Base-by-base conservation (phyloP, 176 grass and related monocot species). In the Aegilops longissima region DNA sequence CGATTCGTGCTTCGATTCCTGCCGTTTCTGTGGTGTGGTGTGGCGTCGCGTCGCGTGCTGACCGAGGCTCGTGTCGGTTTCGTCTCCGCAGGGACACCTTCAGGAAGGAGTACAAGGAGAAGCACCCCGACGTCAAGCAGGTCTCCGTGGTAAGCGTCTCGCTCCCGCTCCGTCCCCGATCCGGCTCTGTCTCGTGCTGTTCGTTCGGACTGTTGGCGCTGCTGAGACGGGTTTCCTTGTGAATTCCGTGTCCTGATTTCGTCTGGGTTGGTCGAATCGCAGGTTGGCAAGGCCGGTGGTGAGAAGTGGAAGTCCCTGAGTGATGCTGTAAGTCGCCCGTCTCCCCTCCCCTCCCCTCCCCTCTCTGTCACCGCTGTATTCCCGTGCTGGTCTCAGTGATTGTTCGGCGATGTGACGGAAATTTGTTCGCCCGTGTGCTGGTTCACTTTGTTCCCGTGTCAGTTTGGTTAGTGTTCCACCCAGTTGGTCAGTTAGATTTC, bases 231-330 rank as follows among this genome's bases (percentile, higher is more conserved):
- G 13, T 27, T 16, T 29, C 0, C 0, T 24, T 20, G 1, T 12
- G 34, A 0, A 39, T 10, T 69, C 2, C 1, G 29, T 4, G 16
- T 77, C 21, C 86, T 88, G 40, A 91, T 73, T 23, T 76, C 3
- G 66, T 6, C 34, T 34, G 66, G 42, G 44, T 24, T 27, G 6
- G 51, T 1, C 44, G 78, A 27, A 56, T 73, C 61, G 73, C 70
- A 97, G 97, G 56, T 99, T 73, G 97, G 94, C 74, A 99, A 99
- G 86, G 97, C 97, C 54, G 92, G 97, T 2, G 97, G 97, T 76
- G 90, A 93, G 29, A 97, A 90, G 90, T 99, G 97, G 97, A 99
- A 94, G 92, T 81, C 97, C 39, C 21, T 99, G 83, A 85, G 92
- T 12, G 94, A 99, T 44, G 89, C 85, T n/a, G 97, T 99, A 85